These are phyloP conservation scores for Umbilicaria muhlenbergii DNA, from an alignment of 495 filamentous ascomycete species.

Conservation along the genomic window DNA sequence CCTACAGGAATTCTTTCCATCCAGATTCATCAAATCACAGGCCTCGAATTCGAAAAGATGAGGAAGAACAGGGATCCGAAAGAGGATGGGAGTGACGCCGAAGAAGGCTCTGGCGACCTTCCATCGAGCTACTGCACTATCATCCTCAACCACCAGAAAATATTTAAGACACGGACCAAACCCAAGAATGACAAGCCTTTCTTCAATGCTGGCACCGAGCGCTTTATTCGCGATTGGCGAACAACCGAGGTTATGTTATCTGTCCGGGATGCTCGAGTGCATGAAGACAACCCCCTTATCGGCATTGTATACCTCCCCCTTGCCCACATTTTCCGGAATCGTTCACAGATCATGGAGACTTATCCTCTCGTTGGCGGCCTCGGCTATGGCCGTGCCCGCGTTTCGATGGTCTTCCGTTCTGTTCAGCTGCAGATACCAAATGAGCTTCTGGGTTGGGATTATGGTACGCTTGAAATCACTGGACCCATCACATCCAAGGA, in stretches of 20 bases:
- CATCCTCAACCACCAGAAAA: constrained; percentile 53
- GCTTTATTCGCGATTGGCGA: constrained; percentile 51
- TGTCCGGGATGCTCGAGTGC: constrained; percentile 47
- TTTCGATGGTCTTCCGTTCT: constrained; percentile 56
- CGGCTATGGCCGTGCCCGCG: constrained; percentile 48
- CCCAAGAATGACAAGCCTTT: constrained; percentile 64
- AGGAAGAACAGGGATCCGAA: constrained; percentile 29
- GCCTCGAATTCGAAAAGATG: constrained; percentile 41
- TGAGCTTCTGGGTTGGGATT: constrained; percentile 46
- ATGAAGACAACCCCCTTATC: constrained; percentile 46
- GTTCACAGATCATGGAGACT: constrained; percentile 42
- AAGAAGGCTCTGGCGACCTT: constrained; percentile 42
- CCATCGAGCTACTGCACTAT: constrained; percentile 54
- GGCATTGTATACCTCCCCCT: constrained; percentile 53
- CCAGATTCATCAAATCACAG: constrained; percentile 59
- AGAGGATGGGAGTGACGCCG: constrained; percentile 35
- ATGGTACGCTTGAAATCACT: constrained; percentile 45
- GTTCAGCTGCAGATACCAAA: constrained; percentile 38
- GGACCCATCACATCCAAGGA: constrained; percentile 18
- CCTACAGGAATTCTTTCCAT: constrained; percentile 50
- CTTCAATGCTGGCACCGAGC: constrained; percentile 63
- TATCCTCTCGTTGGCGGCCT: constrained; percentile 50
- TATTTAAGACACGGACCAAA: constrained; percentile 57
- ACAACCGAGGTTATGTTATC: constrained; percentile 46
- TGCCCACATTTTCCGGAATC: constrained; percentile 33